Evolutionary conservation across 768 basidiomycete species (phyloP).

Genomic region (Clitopilus hobsonii): DNA sequence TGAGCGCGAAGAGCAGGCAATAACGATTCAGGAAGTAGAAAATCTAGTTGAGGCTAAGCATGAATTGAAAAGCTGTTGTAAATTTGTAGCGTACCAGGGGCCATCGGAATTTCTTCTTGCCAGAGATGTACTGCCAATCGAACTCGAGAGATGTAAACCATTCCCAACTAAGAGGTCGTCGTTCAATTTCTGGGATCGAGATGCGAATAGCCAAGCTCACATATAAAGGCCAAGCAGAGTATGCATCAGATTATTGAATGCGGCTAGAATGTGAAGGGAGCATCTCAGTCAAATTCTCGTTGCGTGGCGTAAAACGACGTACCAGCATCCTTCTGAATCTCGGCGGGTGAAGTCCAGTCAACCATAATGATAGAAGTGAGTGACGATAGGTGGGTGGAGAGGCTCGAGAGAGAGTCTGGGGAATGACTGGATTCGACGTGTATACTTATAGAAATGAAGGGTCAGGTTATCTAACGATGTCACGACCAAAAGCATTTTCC

Average conservation of each 20-base stretch:
- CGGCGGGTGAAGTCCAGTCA: constrained; percentile 48
- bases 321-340: constrained; percentile 47
- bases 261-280: constrained; percentile 26
- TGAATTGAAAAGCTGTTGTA: background rate
- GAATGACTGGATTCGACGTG: background rate
- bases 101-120: constrained; percentile 59
- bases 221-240: constrained; percentile 55
- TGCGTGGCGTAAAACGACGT: constrained; percentile 3
- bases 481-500: background rate
- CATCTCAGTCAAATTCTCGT: background rate
- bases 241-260: constrained; percentile 57
- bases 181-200: constrained; percentile 6
- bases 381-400: constrained; percentile 8
- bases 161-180: constrained; percentile 48
- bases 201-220: constrained; percentile 26
- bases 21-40: constrained; percentile 74
- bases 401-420: constrained; percentile 5
- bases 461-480: background rate
- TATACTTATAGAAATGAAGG: background rate
- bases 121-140: constrained; percentile 57
- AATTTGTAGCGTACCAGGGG: constrained; percentile 46
- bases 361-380: constrained; percentile 35
- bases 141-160: constrained; percentile 58
- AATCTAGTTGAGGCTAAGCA: constrained; percentile 28
- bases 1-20: constrained; percentile 55